phyloP scores from a whole-genome alignment of 2,329 filamentous ascomycete genomes.

The Parascedosporium putredinis region DNA sequence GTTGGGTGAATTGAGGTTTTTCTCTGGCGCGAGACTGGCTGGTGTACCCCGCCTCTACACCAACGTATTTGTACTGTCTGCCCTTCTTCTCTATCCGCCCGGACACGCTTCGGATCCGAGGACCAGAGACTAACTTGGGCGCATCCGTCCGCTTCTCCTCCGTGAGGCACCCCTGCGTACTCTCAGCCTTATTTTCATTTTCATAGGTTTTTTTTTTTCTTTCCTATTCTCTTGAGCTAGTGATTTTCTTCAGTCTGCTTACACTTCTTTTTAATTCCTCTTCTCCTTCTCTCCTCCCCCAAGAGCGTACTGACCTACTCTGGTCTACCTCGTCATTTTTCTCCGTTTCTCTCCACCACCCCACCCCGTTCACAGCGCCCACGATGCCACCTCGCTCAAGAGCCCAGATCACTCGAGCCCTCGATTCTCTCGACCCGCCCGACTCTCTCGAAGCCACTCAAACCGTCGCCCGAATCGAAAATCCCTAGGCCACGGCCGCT shows the following conservation, averaged over 20 bases:
- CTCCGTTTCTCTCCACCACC: too few relatives aligned
- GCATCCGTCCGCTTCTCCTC: background rate
- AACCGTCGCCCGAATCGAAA: conserved; percentile 68
- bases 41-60: too few relatives aligned
- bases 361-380: background rate
- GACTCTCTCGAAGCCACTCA: conserved; percentile 49
- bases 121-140: background rate
- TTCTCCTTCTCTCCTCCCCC: background rate
- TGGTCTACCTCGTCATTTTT: too few relatives aligned
- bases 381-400: conserved; percentile 5
- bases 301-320: too few relatives aligned
- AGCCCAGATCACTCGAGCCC: conserved; percentile 46
- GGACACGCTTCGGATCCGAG: background rate
- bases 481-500: conserved; percentile 82
- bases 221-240: too few relatives aligned
- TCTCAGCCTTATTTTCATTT: background rate
- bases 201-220: too few relatives aligned
- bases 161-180: background rate
- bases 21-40: too few relatives aligned
- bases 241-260: too few relatives aligned
- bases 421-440: conserved; percentile 55
- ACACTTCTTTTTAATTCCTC: too few relatives aligned
- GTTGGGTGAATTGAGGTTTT: too few relatives aligned
- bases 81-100: too few relatives aligned
- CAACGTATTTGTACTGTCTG: too few relatives aligned